Evolutionary conservation across 192 early-diverging fungal genomes (phyloP).

Genomic region (Jimgerdemannia flammicorona): DNA sequence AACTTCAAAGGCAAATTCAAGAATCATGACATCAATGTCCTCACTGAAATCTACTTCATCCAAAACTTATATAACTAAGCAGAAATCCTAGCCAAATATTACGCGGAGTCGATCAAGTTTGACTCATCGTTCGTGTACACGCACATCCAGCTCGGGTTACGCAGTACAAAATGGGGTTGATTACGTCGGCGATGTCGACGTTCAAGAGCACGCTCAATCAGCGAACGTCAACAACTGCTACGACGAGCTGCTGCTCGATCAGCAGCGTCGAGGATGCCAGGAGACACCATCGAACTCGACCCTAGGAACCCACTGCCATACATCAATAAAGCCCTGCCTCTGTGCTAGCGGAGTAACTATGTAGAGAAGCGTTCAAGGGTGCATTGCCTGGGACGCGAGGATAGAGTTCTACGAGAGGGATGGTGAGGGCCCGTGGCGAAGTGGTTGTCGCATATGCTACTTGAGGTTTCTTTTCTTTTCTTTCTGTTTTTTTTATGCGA

Average conservation of each 20-base stretch:
- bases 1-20: no score
- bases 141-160: conserved; percentile 94
- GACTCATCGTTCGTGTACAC: conserved; percentile 83
- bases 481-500: neutral
- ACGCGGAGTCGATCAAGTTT: conserved; percentile 71
- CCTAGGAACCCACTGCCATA: conserved; percentile 88
- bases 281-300: conserved; percentile 83
- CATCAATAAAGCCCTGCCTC: conserved; percentile 90
- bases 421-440: neutral
- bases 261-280: conserved; percentile 82
- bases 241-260: conserved; percentile 90
- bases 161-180: conserved; percentile 86
- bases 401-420: neutral
- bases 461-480: neutral
- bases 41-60: no score
- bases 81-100: conserved; percentile 88
- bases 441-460: no score
- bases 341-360: conserved; percentile 81
- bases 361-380: conserved; percentile 74
- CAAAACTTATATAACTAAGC: no score
- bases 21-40: no score
- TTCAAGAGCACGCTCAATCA: conserved; percentile 76
- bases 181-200: conserved; percentile 63
- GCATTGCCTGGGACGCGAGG: neutral
- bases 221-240: conserved; percentile 97